Base-by-base conservation (phyloP, 768 basidiomycete genomes). In the Piloderma croceum region DNA sequence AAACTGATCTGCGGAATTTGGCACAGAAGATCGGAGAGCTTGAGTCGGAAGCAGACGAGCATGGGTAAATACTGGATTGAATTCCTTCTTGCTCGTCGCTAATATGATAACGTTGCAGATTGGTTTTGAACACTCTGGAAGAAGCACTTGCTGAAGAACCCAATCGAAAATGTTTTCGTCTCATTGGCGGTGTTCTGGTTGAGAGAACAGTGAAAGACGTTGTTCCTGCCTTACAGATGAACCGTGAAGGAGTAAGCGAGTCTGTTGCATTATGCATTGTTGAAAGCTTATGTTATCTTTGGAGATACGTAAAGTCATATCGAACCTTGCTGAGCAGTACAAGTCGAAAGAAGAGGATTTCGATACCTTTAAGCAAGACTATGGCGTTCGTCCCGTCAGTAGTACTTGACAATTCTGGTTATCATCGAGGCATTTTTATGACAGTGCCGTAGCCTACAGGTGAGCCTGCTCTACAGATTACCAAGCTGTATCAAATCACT, bases 181-280 rank as follows among this genome's bases (percentile, higher is more conserved):
- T 98, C 50, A 86, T 99, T 48, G 96, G 96, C 5, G 94, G 94
- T 21, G 83, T 96, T 5, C 74, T 99, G 12, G 94, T 98, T 21
- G 92, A 98, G 59, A 76, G 93, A 34, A 97, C 93, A 2, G 96
- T 98, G 34, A 82, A 85, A 57, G 94, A 98, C 50, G 90, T 98
- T 36, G 81, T 88, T 25, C 94, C 96, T 25, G 81, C 85, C 21
- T 65, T 99, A 32, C 78, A 88, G 60, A 89, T 83, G n/a, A 97
- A 92, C 54, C 71, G 77, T 37, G 83, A 91, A 54, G 89, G 90
- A 44, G 91, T 93, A 54, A 48, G 83, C 67, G 7, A 12, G 36
- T 19, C 5, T 17, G 45, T 24, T 27, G 31, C 17, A 11, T 49
- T 25, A 33, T 32, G 38, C 5, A 27, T 5, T 21, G n/a, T 31